Evolutionary conservation across 257 asterid genomes (phyloP).

Genomic region (Eucommia ulmoides): DNA sequence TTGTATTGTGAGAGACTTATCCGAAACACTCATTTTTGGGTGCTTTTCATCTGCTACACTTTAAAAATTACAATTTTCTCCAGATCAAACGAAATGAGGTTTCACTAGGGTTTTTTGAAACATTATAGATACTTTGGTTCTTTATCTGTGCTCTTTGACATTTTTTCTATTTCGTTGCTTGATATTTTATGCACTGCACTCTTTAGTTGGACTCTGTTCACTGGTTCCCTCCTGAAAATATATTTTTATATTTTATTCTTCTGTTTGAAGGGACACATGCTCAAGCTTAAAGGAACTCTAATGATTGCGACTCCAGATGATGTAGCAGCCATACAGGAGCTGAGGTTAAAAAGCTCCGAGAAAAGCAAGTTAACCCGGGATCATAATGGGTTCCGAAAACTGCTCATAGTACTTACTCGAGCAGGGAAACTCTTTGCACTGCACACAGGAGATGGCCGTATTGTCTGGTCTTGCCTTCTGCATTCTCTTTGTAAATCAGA

Average conservation of each 20-base stretch:
- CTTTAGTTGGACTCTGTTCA: too few relatives aligned
- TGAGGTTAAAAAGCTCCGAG: slow-evolving; percentile 78
- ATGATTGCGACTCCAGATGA: slow-evolving; percentile 94
- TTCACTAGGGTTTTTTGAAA: too few relatives aligned
- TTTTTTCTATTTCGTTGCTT: not conserved
- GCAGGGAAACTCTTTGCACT: slow-evolving; percentile 83
- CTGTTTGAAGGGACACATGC: slow-evolving; percentile 65
- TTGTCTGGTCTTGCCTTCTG: slow-evolving; percentile 37
- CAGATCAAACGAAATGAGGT: too few relatives aligned
- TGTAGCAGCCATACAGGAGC: slow-evolving; percentile 64
- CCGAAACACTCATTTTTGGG: too few relatives aligned
- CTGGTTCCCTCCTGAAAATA: too few relatives aligned
- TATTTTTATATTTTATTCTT: slow-evolving; percentile 8
- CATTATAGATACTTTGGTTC: too few relatives aligned
- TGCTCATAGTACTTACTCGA: slow-evolving; percentile 75
- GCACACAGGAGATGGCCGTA: slow-evolving; percentile 95
- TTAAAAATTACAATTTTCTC: too few relatives aligned
- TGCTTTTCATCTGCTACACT: too few relatives aligned
- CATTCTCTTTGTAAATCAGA: slow-evolving; percentile 49
- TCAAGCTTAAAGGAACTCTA: slow-evolving; percentile 87
- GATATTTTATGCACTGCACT: not conserved
- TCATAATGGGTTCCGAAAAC: slow-evolving; percentile 47
- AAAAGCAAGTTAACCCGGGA: slow-evolving; percentile 94
- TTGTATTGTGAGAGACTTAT: too few relatives aligned
- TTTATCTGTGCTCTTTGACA: too few relatives aligned